Evolutionary conservation across 768 basidiomycete species (phyloP).

Genomic region (Lactifluus piperatus): DNA sequence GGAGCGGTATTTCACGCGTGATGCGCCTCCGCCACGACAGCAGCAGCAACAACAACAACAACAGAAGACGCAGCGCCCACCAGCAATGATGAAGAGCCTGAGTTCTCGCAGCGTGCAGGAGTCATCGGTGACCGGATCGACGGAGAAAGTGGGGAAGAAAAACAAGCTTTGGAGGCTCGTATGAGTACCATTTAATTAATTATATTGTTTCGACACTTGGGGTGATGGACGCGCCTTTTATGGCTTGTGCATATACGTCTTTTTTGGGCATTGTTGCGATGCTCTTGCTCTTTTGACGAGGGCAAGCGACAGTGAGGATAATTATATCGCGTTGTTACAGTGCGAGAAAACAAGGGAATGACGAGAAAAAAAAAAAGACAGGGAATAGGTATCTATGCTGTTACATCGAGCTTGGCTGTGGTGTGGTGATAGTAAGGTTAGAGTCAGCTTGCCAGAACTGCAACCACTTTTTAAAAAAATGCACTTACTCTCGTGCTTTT

Average conservation of each 20-base stretch:
- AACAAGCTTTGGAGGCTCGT: slow-evolving; percentile 34
- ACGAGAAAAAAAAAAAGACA: neutral
- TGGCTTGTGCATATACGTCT: neutral
- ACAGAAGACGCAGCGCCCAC: slow-evolving; percentile 27
- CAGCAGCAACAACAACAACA: slow-evolving; percentile 37
- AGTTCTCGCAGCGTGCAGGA: slow-evolving; percentile 27
- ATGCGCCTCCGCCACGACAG: slow-evolving; percentile 49
- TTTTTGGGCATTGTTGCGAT: neutral
- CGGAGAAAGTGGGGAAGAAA: slow-evolving; percentile 53
- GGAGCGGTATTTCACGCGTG: slow-evolving; percentile 62
- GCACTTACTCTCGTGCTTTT: slow-evolving; percentile 93
- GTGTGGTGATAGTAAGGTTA: neutral
- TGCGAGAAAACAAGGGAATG: neutral
- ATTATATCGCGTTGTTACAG: slow-evolving; percentile 3
- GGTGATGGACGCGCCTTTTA: neutral
- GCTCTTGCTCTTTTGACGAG: neutral
- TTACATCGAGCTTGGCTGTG: slow-evolving; percentile 17
- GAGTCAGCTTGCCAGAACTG: neutral
- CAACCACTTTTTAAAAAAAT: neutral
- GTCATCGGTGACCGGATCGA: slow-evolving; percentile 42
- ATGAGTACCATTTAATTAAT: neutral
- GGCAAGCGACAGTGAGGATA: neutral
- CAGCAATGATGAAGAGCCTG: slow-evolving; percentile 27
- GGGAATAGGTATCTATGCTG: slow-evolving; percentile 3
- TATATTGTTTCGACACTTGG: neutral